phyloP scores from a whole-genome alignment of 345 rosid species.

The Geranium brycei region DNA sequence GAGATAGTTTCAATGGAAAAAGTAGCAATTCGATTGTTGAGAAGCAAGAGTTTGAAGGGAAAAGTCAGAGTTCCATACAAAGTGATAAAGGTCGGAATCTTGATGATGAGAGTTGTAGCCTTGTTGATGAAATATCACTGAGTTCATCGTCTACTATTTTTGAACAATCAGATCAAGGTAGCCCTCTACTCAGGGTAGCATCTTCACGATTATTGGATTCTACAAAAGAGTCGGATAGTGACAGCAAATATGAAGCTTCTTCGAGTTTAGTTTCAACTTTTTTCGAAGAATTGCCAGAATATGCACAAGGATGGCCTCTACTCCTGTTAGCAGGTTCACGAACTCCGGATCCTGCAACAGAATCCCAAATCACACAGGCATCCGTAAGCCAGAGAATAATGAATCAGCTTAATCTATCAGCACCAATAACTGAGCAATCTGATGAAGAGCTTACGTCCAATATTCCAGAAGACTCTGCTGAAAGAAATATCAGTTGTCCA shows the following conservation, averaged over 20 bases:
- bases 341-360: not conserved
- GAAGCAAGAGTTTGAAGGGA: not conserved
- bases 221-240: not conserved
- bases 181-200: not conserved
- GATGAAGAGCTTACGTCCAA: constrained; percentile 7
- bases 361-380: not conserved
- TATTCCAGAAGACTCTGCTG: constrained; percentile 29
- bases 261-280: not conserved
- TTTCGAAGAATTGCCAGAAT: not conserved
- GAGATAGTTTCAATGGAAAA: constrained; percentile 30
- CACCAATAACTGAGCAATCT: not conserved
- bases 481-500: constrained; percentile 18
- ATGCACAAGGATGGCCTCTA: not conserved
- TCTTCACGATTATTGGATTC: not conserved
- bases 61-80: not conserved
- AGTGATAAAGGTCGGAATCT: not conserved
- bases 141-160: not conserved
- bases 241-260: not conserved
- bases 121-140: not conserved
- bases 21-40: constrained; percentile 17
- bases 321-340: not conserved
- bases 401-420: no score
- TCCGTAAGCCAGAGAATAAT: no score
- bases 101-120: not conserved
- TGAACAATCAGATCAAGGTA: not conserved